Evolutionary conservation across 1,284 basidiomycete species (phyloP).

Genomic region (Puccinia novopanici): DNA sequence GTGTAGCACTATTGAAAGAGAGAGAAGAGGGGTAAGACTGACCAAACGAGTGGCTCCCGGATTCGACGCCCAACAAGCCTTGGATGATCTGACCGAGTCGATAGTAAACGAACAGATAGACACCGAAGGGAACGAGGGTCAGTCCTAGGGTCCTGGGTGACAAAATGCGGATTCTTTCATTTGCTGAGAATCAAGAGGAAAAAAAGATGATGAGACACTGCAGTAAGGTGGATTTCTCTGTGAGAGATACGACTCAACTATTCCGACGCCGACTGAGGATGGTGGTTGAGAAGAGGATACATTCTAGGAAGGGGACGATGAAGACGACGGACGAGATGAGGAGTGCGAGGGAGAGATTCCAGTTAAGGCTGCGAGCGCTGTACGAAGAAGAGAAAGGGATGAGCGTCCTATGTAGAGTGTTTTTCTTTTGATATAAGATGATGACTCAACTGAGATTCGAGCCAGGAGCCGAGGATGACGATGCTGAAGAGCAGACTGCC

Average conservation of each 20-base stretch:
- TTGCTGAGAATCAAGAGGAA: constrained; percentile 53
- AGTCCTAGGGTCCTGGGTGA: constrained; percentile 53
- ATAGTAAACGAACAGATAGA: constrained; percentile 56
- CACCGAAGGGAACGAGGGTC: constrained; percentile 55
- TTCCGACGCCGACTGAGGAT: constrained; percentile 21
- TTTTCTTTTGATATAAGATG: background rate
- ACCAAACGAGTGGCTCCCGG: constrained; percentile 55
- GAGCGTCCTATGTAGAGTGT: no score
- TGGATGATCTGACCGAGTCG: constrained; percentile 54
- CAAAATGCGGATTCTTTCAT: constrained; percentile 37
- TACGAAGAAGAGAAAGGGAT: no score
- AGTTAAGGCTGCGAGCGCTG: constrained; percentile 56
- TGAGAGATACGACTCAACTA: background rate
- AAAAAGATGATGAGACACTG: constrained; percentile 52
- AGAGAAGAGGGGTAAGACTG: constrained; percentile 11
- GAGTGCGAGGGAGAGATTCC: constrained; percentile 56
- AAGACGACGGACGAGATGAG: constrained; percentile 57
- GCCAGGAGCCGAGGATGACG: constrained; percentile 55
- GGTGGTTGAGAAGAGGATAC: constrained; percentile 25
- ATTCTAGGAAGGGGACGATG: constrained; percentile 51
- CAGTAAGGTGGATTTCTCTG: background rate
- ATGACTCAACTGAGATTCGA: constrained; percentile 31
- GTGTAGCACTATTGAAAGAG: background rate
- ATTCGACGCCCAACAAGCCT: constrained; percentile 54
- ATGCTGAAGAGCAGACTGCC: constrained; percentile 57